phyloP scores from a whole-genome alignment of 495 filamentous ascomycete species.

The Xylaria sp. region DNA sequence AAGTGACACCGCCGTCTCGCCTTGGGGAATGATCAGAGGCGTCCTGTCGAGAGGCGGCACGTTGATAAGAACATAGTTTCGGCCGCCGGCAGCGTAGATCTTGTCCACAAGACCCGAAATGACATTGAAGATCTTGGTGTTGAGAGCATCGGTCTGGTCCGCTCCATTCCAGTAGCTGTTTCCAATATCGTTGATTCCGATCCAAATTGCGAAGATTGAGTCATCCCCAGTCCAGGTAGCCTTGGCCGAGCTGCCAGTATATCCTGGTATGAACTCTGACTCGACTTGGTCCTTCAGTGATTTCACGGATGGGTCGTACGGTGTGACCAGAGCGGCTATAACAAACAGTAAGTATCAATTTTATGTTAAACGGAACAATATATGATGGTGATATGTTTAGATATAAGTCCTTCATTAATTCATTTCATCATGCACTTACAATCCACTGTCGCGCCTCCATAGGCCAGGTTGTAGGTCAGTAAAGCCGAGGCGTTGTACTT shows the following conservation, averaged over 20 bases:
- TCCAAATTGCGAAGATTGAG: slow-evolving; percentile 73
- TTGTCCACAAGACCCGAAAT: slow-evolving; percentile 63
- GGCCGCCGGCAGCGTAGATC: slow-evolving; percentile 68
- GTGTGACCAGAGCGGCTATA: slow-evolving; percentile 54
- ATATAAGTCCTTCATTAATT: not conserved
- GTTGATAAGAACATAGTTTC: slow-evolving; percentile 78
- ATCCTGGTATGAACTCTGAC: slow-evolving; percentile 54
- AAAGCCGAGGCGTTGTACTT: slow-evolving; percentile 66
- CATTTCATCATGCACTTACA: slow-evolving; percentile 31
- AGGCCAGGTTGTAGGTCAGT: slow-evolving; percentile 73
- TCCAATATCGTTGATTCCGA: slow-evolving; percentile 83
- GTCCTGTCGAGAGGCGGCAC: slow-evolving; percentile 76
- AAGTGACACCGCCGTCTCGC: slow-evolving; percentile 31
- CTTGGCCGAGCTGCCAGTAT: slow-evolving; percentile 46
- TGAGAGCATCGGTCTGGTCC: slow-evolving; percentile 45
- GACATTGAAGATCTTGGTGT: slow-evolving; percentile 61
- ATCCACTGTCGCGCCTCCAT: slow-evolving; percentile 73
- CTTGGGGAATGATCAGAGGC: slow-evolving; percentile 56
- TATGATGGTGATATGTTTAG: not conserved
- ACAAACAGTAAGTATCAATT: not conserved
- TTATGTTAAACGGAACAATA: too few species aligned
- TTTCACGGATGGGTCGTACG: slow-evolving; percentile 58
- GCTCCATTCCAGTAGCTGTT: slow-evolving; percentile 64
- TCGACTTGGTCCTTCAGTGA: slow-evolving; percentile 66
- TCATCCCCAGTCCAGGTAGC: slow-evolving; percentile 63